Evolutionary conservation across 2,329 filamentous ascomycete species (phyloP).

Genomic region (Juglanconis oblonga): DNA sequence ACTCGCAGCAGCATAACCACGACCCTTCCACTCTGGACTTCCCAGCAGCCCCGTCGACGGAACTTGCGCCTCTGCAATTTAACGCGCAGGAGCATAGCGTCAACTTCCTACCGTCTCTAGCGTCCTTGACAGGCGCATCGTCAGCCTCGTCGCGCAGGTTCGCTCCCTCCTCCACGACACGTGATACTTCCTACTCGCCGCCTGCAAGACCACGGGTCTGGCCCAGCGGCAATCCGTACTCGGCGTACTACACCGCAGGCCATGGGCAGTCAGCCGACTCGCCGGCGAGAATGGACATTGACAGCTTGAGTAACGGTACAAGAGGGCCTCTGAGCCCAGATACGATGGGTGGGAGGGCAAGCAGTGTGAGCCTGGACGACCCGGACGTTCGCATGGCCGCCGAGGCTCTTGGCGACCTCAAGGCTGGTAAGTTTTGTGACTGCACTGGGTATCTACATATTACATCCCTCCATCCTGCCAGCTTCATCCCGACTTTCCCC

Average conservation of each 20-base stretch:
- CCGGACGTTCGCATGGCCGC: constrained; percentile 69
- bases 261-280: constrained; percentile 42
- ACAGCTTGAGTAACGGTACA: constrained; percentile 37
- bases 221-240: constrained; percentile 48
- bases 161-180: constrained; percentile 23
- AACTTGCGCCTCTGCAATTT: constrained; percentile 42
- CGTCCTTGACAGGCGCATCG: constrained; percentile 34
- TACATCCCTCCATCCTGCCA: not conserved
- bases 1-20: constrained; percentile 27
- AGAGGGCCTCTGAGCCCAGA: constrained; percentile 46
- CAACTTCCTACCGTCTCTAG: constrained; percentile 40
- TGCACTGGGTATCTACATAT: too few species aligned
- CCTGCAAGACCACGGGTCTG: constrained; percentile 35
- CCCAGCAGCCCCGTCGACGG: constrained; percentile 32
- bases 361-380: constrained; percentile 60
- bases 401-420: constrained; percentile 71
- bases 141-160: constrained; percentile 21
- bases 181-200: constrained; percentile 18
- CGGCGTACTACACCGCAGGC: constrained; percentile 45
- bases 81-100: constrained; percentile 24
- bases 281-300: constrained; percentile 47
- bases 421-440: constrained; percentile 58
- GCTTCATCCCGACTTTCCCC: not conserved
- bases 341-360: constrained; percentile 41
- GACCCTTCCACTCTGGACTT: constrained; percentile 31